Base-by-base conservation (phyloP, 2,329 filamentous ascomycete species). In the Chalaropsis thielavioides region DNA sequence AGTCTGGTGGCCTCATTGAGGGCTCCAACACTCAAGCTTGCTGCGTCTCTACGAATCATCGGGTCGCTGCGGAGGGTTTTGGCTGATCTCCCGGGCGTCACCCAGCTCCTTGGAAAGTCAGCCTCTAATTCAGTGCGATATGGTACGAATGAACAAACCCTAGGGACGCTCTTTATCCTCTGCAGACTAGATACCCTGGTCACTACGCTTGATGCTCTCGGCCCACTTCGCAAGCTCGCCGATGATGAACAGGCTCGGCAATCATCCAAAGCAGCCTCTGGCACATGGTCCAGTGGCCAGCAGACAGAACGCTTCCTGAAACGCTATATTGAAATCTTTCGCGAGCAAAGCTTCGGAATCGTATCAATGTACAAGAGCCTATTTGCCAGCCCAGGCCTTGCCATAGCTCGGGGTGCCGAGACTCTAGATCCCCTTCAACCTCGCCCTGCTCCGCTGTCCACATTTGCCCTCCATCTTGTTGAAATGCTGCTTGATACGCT, bases 261-360 rank as follows among this genome's bases (percentile, higher is more conserved):
- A 67, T 74, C 74, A 65, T 74, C 78, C 41, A 72, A 74, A 15
- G 71, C 73, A 5, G 72, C 73, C 24, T 74, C 75, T 8, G 74
- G 73, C 49, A 72, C 75, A 43, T 88, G 81, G 82, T 83, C 81
- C 1, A 84, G 84, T 0, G 92, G 92, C 0, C 91, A 95, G 71
- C 94, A 97, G 73, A 96, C 92, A 0, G 94, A 97, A 74, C 83
- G 91, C 62, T 99, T 91, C 71, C 77, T 99, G 54, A 99, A 97
- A 74, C 83, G 92, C 60, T 99, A 95, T 74, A 89, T 99, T 70
- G 94, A 99, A 73, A 91, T 99, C 35, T 97, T 97, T 73, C 88
- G 94, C 63, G 94, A 99, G 75, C 94, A 99, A 75, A 96, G 90
- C 72, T 99, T 99, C 74, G 89, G 87, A 54, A 95, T 97, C 67